Evolutionary conservation across 1,284 basidiomycete species (phyloP).

Genomic region (Somion occarium): DNA sequence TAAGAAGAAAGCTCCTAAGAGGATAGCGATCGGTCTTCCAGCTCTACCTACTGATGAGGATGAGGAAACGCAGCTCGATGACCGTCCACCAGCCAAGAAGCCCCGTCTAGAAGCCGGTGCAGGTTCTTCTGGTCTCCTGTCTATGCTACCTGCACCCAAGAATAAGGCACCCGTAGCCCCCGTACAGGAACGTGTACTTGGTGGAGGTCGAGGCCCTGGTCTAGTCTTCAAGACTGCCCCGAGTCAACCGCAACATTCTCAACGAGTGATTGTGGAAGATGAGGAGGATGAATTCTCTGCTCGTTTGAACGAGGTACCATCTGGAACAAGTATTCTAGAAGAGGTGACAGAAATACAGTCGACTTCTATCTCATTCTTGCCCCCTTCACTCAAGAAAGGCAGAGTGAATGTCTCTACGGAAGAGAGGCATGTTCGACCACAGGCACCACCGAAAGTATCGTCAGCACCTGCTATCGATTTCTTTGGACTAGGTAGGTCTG

Average conservation of each 20-base stretch:
- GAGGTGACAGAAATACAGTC: constrained; percentile 13
- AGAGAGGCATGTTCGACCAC: constrained; percentile 33
- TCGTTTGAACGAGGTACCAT: constrained; percentile 5
- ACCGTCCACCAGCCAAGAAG: constrained; percentile 56
- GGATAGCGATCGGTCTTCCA: constrained; percentile 67
- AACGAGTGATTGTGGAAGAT: constrained; percentile 23
- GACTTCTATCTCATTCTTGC: constrained; percentile 45
- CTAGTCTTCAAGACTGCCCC: constrained; percentile 47
- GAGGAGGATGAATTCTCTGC: constrained; percentile 12
- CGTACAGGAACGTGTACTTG: constrained; percentile 52
- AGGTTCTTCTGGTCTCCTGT: constrained; percentile 60
- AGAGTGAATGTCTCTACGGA: constrained; percentile 59
- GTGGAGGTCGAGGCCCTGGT: constrained; percentile 55
- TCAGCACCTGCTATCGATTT: constrained; percentile 54
- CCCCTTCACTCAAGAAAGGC: constrained; percentile 53
- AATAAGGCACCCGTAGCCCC: constrained; percentile 42
- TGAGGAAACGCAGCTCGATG: constrained; percentile 34
- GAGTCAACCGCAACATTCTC: constrained; percentile 11
- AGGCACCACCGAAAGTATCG: constrained; percentile 21
- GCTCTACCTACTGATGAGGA: constrained; percentile 38
- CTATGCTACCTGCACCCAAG: constrained; percentile 75
- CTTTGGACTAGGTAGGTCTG: constrained; percentile 50
- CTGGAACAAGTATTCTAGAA: constrained; percentile 10
- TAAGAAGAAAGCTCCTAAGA: constrained; percentile 49
- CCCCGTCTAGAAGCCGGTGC: constrained; percentile 40